Conservation (phyloP, 805 yeast genomes). For the Ogataea saltuana region DNA sequence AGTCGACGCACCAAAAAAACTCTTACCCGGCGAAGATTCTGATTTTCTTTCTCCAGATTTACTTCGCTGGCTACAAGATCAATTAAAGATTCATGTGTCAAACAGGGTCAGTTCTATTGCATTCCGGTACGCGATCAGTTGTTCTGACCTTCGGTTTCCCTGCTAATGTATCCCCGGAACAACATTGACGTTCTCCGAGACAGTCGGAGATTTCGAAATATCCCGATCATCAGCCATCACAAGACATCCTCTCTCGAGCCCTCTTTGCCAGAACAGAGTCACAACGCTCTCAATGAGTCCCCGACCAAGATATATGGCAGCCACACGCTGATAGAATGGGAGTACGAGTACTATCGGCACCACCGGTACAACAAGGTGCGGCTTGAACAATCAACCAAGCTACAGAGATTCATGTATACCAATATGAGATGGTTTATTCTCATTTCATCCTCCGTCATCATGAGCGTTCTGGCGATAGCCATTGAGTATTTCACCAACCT, state of each 20-base stretch:
- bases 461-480: slow-evolving; percentile 50
- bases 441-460: slow-evolving; percentile 43
- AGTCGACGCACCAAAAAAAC: neutral
- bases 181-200: slow-evolving; percentile 6
- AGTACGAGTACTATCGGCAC: slow-evolving; percentile 39
- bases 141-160: too few relatives aligned
- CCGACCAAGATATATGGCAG: slow-evolving; percentile 36
- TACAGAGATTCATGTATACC: slow-evolving; percentile 18
- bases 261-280: neutral
- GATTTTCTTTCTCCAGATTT: neutral
- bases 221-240: slow-evolving; percentile 19
- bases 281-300: neutral
- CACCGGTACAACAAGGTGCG: slow-evolving; percentile 16
- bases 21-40: neutral
- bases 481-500: slow-evolving; percentile 51
- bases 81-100: too few relatives aligned
- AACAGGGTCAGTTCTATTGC: too few relatives aligned
- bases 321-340: slow-evolving; percentile 54
- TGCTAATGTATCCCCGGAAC: neutral
- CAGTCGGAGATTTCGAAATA: slow-evolving; percentile 15
- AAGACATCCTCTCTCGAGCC: neutral
- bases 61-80: too few relatives aligned
- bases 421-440: slow-evolving; percentile 51
- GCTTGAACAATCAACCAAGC: neutral
- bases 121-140: too few relatives aligned